phyloP scores from a whole-genome alignment of 805 yeast species.

The Sugiyamaella floridensis region DNA sequence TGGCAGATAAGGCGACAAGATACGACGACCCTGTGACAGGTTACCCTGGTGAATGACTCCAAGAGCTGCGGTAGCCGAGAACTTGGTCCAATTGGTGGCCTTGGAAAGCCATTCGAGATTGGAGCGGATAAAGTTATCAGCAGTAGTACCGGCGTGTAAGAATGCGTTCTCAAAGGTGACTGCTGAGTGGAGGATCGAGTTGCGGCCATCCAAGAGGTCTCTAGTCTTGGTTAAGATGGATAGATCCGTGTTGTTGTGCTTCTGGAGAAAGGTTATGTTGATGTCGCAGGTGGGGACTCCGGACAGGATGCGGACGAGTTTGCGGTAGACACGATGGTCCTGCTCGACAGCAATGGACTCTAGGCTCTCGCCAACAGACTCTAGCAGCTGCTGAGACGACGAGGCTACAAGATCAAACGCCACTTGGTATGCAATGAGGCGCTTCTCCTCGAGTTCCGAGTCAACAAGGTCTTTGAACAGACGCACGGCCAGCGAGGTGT shows the following conservation, averaged over 20 bases:
- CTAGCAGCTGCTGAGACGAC: slow-evolving; percentile 83
- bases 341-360: slow-evolving; percentile 22
- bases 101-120: slow-evolving; percentile 94
- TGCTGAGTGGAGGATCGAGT: slow-evolving; percentile 91
- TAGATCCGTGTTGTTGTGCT: slow-evolving; percentile 81
- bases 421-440: slow-evolving; percentile 74
- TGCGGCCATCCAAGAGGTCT: slow-evolving; percentile 77
- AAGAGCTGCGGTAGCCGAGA: slow-evolving; percentile 94
- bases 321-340: slow-evolving; percentile 24
- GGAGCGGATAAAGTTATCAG: slow-evolving; percentile 82
- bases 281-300: slow-evolving; percentile 94
- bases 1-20: slow-evolving; percentile 87
- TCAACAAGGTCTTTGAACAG: slow-evolving; percentile 56
- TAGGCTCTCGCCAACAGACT: slow-evolving; percentile 36
- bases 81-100: slow-evolving; percentile 98
- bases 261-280: slow-evolving; percentile 78
- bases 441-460: slow-evolving; percentile 37
- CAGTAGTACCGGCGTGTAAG: slow-evolving; percentile 93
- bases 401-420: slow-evolving; percentile 91
- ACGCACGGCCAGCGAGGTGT: slow-evolving; percentile 57
- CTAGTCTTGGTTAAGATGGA: slow-evolving; percentile 77
- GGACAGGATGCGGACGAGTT: slow-evolving; percentile 63
- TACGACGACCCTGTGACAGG: slow-evolving; percentile 78
- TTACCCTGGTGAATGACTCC: slow-evolving; percentile 97
- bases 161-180: slow-evolving; percentile 92